These are phyloP conservation scores for Boletus coccyginus DNA, from an alignment of 768 basidiomycete genomes.

Conservation along the genomic window DNA sequence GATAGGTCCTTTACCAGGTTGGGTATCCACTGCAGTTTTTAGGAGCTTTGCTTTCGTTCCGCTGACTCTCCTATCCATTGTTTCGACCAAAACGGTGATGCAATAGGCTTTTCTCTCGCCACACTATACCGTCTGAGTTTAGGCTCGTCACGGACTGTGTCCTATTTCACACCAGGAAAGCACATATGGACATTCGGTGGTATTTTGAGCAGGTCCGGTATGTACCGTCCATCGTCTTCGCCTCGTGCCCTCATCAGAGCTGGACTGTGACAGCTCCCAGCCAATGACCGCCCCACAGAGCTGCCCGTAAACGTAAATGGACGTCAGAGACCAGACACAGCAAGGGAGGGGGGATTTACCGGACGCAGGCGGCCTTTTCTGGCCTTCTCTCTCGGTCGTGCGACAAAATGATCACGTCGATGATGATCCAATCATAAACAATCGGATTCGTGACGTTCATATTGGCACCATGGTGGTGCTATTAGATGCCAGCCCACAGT, in stretches of 20 bases:
- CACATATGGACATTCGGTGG: conserved; percentile 13
- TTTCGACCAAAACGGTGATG: not conserved
- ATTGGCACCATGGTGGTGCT: not conserved
- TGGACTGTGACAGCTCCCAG: conserved; percentile 1
- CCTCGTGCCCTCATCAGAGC: not conserved
- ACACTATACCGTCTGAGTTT: not conserved
- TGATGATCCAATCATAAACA: conserved; percentile 11
- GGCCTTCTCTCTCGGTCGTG: not conserved
- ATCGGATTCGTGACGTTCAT: conserved; percentile 2
- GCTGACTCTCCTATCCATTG: not conserved
- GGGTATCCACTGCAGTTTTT: not conserved
- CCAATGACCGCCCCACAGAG: not conserved
- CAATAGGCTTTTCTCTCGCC: not conserved
- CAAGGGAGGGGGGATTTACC: conserved; percentile 8
- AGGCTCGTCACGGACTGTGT: not conserved
- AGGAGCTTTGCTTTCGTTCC: not conserved
- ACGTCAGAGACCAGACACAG: conserved; percentile 1
- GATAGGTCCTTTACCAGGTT: not conserved
- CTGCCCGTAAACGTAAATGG: not conserved
- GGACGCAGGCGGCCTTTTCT: not conserved
- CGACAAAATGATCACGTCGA: conserved; percentile 4
- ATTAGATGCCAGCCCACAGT: conserved; percentile 11
- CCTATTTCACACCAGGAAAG: conserved; percentile 1
- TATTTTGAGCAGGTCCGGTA: conserved; percentile 10
- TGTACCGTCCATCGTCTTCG: not conserved